phyloP scores from a whole-genome alignment of 306 rosid genomes.

The Styphnolobium japonicum region DNA sequence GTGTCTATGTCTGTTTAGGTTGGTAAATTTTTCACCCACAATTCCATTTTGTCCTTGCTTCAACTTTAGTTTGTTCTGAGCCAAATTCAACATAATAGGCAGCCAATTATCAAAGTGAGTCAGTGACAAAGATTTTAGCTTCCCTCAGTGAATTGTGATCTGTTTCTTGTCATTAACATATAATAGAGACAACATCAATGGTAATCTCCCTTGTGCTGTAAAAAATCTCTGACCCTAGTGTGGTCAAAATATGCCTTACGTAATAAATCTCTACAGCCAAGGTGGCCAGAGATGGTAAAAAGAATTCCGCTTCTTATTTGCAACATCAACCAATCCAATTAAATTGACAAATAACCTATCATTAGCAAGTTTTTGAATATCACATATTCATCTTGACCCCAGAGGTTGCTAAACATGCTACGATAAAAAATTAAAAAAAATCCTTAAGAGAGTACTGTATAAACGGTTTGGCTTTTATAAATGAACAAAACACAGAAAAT shows the following conservation, averaged over 20 bases:
- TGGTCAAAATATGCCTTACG: neutral
- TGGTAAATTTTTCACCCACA: neutral
- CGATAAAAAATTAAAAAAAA: too few species aligned
- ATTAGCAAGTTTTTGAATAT: neutral
- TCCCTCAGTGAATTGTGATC: neutral
- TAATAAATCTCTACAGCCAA: neutral
- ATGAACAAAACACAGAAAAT: neutral
- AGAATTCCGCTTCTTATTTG: neutral
- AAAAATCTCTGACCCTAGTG: neutral
- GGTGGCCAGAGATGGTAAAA: neutral
- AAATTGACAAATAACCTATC: neutral
- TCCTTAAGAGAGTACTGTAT: neutral
- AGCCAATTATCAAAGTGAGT: neutral
- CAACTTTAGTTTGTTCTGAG: neutral
- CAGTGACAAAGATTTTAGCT: neutral
- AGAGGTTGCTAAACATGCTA: neutral
- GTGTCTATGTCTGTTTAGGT: neutral
- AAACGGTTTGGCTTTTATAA: neutral
- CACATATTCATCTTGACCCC: neutral
- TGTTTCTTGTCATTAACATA: neutral
- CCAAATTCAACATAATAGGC: neutral
- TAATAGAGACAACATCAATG: neutral
- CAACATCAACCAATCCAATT: neutral
- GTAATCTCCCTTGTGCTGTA: neutral
- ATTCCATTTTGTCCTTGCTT: neutral